phyloP scores from a whole-genome alignment of 2,329 filamentous ascomycete genomes.

The Pyrenochaeta sp. region DNA sequence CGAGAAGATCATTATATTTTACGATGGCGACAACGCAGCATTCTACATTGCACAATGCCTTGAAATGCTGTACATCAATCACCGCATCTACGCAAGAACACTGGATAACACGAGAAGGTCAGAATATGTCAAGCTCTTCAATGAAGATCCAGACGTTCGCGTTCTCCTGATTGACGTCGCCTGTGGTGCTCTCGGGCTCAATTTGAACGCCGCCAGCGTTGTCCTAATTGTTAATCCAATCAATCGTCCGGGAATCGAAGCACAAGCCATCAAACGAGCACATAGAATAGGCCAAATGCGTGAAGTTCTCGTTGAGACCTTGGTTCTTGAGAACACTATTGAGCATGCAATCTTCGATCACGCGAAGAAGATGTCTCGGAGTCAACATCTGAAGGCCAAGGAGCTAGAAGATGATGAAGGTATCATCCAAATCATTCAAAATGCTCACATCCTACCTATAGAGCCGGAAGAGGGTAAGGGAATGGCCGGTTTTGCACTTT shows the following conservation, averaged over 20 bases:
- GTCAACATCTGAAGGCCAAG: constrained; percentile 63
- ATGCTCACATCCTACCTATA: constrained; percentile 60
- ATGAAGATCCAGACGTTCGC: constrained; percentile 71
- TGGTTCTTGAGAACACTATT: constrained; percentile 80
- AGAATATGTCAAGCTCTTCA: constrained; percentile 82
- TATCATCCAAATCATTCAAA: constrained; percentile 67
- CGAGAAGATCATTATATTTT: constrained; percentile 93
- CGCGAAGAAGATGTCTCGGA: constrained; percentile 75
- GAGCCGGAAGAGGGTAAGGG: constrained; percentile 43
- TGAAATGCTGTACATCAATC: constrained; percentile 72
- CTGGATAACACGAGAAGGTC: constrained; percentile 70
- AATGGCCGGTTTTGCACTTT: constrained; percentile 50
- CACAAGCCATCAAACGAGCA: constrained; percentile 89
- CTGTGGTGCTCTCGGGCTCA: constrained; percentile 86
- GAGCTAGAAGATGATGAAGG: constrained; percentile 66
- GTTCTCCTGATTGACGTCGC: constrained; percentile 92
- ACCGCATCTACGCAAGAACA: constrained; percentile 72
- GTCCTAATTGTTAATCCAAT: constrained; percentile 92
- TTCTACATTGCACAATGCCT: constrained; percentile 86
- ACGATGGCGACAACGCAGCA: constrained; percentile 85
- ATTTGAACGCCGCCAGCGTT: constrained; percentile 81
- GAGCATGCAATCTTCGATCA: constrained; percentile 85
- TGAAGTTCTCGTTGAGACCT: constrained; percentile 83
- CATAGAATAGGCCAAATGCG: constrained; percentile 85
- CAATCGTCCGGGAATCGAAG: constrained; percentile 82